A percentile compares a stretch with the other conserved stretches of the same genome.
Evolutionary conservation across 2,329 filamentous ascomycete genomes (phyloP).

Genomic region (Sclerotinia subarctica): DNA sequence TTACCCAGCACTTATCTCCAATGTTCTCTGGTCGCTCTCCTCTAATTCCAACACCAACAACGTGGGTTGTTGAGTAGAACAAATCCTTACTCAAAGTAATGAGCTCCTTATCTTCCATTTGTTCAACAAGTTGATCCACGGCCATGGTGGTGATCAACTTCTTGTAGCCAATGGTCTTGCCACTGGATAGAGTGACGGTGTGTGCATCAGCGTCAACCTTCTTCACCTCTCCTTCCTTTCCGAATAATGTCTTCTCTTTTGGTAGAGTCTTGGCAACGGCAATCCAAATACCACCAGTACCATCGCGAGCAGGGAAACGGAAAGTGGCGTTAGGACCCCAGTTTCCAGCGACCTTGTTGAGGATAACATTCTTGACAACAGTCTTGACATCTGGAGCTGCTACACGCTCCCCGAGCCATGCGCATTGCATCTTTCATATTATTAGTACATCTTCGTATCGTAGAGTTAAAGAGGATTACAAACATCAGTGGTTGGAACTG

Average conservation of each 20-base stretch:
- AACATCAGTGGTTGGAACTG: slow-evolving; percentile 95
- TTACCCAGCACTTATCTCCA: slow-evolving; percentile 97
- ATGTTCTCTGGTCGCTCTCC: slow-evolving; percentile 91
- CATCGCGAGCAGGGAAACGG: slow-evolving; percentile 92
- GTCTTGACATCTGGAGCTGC: slow-evolving; percentile 94
- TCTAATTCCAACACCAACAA: slow-evolving; percentile 92
- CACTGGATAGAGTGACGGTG: slow-evolving; percentile 76
- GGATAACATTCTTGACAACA: slow-evolving; percentile 89
- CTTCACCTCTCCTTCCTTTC: slow-evolving; percentile 76
- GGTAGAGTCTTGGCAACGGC: slow-evolving; percentile 91
- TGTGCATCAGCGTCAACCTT: slow-evolving; percentile 86
- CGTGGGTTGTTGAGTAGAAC: slow-evolving; percentile 96
- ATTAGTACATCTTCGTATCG: slow-evolving; percentile 1
- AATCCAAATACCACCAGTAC: slow-evolving; percentile 98
- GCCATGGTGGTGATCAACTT: slow-evolving; percentile 96
- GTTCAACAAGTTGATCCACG: slow-evolving; percentile 81
- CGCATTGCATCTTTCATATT: slow-evolving; percentile 85
- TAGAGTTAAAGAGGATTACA: background rate
- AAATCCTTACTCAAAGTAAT: slow-evolving; percentile 81
- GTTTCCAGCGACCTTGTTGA: slow-evolving; percentile 92
- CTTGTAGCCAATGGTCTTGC: slow-evolving; percentile 84
- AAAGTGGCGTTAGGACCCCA: slow-evolving; percentile 99
- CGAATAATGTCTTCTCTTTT: slow-evolving; percentile 86
- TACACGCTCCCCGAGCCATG: slow-evolving; percentile 98
- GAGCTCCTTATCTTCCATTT: slow-evolving; percentile 84